Evolutionary conservation across 2,329 filamentous ascomycete species (phyloP).

Genomic region (Pseudogymnoascus sp.): DNA sequence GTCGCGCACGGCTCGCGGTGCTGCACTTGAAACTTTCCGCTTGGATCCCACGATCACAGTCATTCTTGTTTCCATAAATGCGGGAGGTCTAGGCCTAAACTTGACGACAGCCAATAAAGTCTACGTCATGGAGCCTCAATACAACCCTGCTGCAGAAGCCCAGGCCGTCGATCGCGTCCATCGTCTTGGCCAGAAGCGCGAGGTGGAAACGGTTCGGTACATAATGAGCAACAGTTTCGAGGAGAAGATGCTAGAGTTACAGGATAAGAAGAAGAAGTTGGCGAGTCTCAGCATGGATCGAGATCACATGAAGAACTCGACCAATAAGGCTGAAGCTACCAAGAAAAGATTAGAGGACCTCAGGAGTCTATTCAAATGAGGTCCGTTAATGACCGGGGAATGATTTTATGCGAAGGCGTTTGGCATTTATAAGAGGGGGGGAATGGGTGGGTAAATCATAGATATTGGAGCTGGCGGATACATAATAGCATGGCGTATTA

Average conservation of each 20-base stretch:
- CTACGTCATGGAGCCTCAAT: conserved; percentile 97
- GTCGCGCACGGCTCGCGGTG: conserved; percentile 64
- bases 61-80: conserved; percentile 86
- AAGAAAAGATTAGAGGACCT: conserved; percentile 47
- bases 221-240: conserved; percentile 90
- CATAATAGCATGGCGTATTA: conserved; percentile 5
- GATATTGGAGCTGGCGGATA: background rate
- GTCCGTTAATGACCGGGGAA: background rate
- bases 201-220: conserved; percentile 78
- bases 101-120: conserved; percentile 78
- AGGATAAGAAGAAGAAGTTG: conserved; percentile 86
- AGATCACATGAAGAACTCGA: conserved; percentile 17
- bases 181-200: conserved; percentile 80
- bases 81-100: conserved; percentile 86
- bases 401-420: conserved; percentile 2
- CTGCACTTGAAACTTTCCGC: conserved; percentile 70
- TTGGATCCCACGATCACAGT: conserved; percentile 64
- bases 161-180: conserved; percentile 93
- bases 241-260: conserved; percentile 82
- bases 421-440: background rate
- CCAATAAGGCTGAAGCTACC: conserved; percentile 28
- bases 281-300: conserved; percentile 80
- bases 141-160: conserved; percentile 89
- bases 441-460: background rate
- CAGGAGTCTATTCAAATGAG: conserved; percentile 45